Conservation (phyloP, 2,329 filamentous ascomycete species). For the Fusarium oxysporum region DNA sequence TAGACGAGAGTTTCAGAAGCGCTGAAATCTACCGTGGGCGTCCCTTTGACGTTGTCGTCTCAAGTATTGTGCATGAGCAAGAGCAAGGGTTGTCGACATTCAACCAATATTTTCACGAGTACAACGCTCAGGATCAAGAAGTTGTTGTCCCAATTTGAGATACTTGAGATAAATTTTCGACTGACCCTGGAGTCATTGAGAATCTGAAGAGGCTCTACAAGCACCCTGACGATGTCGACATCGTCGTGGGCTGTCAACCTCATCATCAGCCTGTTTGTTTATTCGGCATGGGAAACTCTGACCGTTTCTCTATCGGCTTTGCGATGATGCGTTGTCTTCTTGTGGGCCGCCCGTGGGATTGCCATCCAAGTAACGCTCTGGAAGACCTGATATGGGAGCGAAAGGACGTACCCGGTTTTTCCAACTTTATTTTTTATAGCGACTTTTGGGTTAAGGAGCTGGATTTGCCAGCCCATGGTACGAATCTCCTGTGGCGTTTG, state of each 20-base stretch:
- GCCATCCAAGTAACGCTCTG: neutral
- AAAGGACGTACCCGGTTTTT: neutral
- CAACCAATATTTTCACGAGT: neutral
- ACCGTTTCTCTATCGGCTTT: neutral
- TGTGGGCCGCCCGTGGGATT: neutral
- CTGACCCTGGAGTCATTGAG: neutral
- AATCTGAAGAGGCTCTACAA: neutral
- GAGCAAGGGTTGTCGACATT: neutral
- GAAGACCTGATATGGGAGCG: neutral
- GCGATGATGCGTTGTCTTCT: neutral
- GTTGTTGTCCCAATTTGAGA: accelerated
- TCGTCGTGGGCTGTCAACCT: neutral
- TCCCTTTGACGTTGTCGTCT: neutral
- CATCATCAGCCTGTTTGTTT: neutral
- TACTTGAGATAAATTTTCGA: accelerated
- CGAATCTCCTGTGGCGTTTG: neutral
- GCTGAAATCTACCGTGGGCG: accelerated
- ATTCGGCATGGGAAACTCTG: neutral
- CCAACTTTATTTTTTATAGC: neutral
- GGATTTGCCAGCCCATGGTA: neutral
- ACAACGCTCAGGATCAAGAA: neutral
- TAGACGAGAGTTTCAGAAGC: neutral
- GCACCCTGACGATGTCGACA: neutral
- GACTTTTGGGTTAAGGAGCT: neutral
- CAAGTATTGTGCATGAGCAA: neutral